Conservation (phyloP, 192 early-diverging fungal genomes). For the Rhizoclosmatium globosum region DNA sequence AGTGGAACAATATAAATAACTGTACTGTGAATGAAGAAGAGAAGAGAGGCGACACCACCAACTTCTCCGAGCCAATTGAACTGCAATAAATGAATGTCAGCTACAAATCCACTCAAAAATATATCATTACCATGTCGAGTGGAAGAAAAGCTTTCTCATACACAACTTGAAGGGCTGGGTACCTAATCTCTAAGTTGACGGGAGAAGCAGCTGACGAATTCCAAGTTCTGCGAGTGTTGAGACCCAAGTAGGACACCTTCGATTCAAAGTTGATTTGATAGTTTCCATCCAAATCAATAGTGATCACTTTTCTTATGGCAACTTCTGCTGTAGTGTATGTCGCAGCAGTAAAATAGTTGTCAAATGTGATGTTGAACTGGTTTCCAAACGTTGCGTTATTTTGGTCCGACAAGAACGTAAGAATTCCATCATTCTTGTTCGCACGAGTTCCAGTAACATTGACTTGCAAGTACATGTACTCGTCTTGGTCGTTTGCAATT, state of each 20-base stretch:
- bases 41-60: slow-evolving; percentile 48
- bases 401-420: slow-evolving; percentile 45
- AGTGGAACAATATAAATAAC: slow-evolving; percentile 38
- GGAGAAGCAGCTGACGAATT: slow-evolving; percentile 17
- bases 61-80: slow-evolving; percentile 61
- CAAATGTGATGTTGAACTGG: slow-evolving; percentile 33
- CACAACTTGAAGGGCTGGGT: slow-evolving; percentile 51
- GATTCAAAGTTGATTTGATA: slow-evolving; percentile 44
- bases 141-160: slow-evolving; percentile 55
- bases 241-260: slow-evolving; percentile 45
- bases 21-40: slow-evolving; percentile 44
- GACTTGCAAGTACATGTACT: slow-evolving; percentile 37
- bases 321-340: slow-evolving; percentile 46
- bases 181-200: slow-evolving; percentile 48
- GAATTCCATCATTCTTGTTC: slow-evolving; percentile 33
- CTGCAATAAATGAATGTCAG: slow-evolving; percentile 33
- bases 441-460: slow-evolving; percentile 32
- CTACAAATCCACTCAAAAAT: neutral
- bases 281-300: slow-evolving; percentile 37
- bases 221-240: slow-evolving; percentile 21
- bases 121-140: slow-evolving; percentile 52
- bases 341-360: slow-evolving; percentile 51
- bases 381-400: slow-evolving; percentile 2
- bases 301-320: slow-evolving; percentile 47
- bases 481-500: slow-evolving; percentile 39